Evolutionary conservation across 1,284 basidiomycete species (phyloP).

Genomic region (Schizophyllum amplum): DNA sequence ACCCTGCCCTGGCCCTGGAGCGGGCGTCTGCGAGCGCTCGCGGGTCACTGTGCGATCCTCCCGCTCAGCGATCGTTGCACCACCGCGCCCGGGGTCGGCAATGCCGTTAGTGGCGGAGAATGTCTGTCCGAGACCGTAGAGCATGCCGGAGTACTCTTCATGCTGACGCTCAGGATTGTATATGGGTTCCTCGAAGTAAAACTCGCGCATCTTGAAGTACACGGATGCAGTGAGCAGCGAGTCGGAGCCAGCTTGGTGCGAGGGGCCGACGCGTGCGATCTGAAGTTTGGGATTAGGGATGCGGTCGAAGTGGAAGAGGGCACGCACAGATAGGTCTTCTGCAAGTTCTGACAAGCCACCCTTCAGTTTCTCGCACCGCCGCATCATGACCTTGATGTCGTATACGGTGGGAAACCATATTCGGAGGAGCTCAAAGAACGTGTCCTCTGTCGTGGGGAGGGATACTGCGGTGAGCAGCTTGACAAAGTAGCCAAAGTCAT

Average conservation of each 20-base stretch:
- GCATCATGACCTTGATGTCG: conserved; percentile 97
- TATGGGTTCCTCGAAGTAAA: conserved; percentile 84
- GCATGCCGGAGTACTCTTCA: conserved; percentile 53
- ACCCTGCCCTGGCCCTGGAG: conserved; percentile 29
- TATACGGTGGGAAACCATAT: conserved; percentile 97
- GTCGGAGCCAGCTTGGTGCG: conserved; percentile 96
- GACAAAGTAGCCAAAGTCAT: conserved; percentile 98
- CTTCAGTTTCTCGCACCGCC: conserved; percentile 81
- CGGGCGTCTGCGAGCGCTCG: conserved; percentile 54
- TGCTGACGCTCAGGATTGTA: conserved; percentile 52
- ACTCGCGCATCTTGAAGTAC: conserved; percentile 93
- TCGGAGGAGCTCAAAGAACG: conserved; percentile 83
- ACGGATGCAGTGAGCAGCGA: conserved; percentile 88
- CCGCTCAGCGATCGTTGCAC: conserved; percentile 69
- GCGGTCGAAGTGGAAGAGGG: neutral
- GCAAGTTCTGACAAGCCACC: conserved; percentile 96
- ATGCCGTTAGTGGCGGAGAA: conserved; percentile 59
- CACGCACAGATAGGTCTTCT: conserved; percentile 78
- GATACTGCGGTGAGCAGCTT: conserved; percentile 88
- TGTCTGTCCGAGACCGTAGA: conserved; percentile 72
- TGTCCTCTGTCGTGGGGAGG: conserved; percentile 82
- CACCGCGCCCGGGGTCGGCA: conserved; percentile 55
- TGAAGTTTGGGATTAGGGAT: conserved; percentile 27
- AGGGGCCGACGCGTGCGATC: conserved; percentile 86
- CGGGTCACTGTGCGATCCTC: conserved; percentile 55